Base-by-base conservation (phyloP, 164 flowering plant genomes). In the Vitis labrusca region DNA sequence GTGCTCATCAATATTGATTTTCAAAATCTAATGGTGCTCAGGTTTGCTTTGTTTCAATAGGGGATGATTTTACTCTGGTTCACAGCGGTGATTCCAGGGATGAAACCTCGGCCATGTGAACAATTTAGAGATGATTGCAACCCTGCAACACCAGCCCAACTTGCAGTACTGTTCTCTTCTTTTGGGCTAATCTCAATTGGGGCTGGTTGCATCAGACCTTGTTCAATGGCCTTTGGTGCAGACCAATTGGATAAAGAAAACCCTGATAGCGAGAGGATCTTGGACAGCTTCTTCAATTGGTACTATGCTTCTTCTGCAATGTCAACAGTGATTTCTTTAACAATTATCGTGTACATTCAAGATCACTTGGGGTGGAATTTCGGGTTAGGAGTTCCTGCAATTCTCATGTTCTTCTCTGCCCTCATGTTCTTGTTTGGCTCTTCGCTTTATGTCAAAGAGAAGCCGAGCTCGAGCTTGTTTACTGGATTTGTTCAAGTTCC, bases 211-310 rank as follows among this genome's bases (percentile, higher is more conserved):
- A 69, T 76, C 16, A 71, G 80, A 52, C 66, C 84, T 32, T 73
- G 70, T 66, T 73, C 76, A 57, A 12, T 74, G 1, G 73, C 78
- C 49, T 78, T 81, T 72, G 84, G 82, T n/a, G 80, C 80, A 17
- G 80, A 81, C 61, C 82, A 78, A 49, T 50, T 81, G 19, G 58
- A 11, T 51, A 23, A 5, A 13, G 55, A 53, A 27, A 61, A 50
- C 19, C 37, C 49, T 0, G 57, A 61, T 53, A 63, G 32, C 44
- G 56, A 50, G 15, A 60, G 68, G 3, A 11, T 55, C n/a, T 66
- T 78, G 16, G 68, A 81, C 55, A 73, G 65, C 13, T 76, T 63
- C 76, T 78, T 78, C 71, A 69, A 47, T 50, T 81, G 81, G 84
- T 81, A 78, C 73, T 76, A 73, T 69, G 71, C 59, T 66, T 55